Conservation (phyloP, 495 filamentous ascomycete species). For the Elasticomyces elasticus region DNA sequence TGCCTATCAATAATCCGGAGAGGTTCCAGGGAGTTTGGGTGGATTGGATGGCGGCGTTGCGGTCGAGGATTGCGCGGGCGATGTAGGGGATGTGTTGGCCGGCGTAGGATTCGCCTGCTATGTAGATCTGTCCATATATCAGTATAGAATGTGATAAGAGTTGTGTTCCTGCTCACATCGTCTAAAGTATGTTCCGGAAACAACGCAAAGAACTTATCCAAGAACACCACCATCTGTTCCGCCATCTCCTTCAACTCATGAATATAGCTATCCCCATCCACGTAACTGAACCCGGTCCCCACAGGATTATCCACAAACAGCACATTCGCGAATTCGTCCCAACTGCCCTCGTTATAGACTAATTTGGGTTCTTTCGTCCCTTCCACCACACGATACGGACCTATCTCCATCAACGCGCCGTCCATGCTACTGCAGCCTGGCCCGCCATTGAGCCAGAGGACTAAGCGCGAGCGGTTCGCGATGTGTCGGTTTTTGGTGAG, state of each 20-base stretch:
- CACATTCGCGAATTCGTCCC: slow-evolving; percentile 95
- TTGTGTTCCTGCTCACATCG: slow-evolving; percentile 57
- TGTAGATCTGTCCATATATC: slow-evolving; percentile 56
- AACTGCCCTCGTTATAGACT: slow-evolving; percentile 77
- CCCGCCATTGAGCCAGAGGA: slow-evolving; percentile 95
- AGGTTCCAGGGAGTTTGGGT: slow-evolving; percentile 58
- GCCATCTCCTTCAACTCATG: slow-evolving; percentile 84
- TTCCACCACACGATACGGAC: slow-evolving; percentile 77
- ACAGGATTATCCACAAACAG: slow-evolving; percentile 96
- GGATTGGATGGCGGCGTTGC: slow-evolving; percentile 51
- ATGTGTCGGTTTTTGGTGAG: slow-evolving; percentile 92
- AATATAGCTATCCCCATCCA: slow-evolving; percentile 73
- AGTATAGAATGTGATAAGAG: neutral
- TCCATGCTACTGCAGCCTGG: slow-evolving; percentile 96
- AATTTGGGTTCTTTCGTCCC: slow-evolving; percentile 39
- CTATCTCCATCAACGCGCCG: slow-evolving; percentile 94
- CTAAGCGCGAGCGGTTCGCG: slow-evolving; percentile 79
- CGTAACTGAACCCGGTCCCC: slow-evolving; percentile 92
- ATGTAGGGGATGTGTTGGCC: slow-evolving; percentile 97
- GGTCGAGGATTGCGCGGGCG: slow-evolving; percentile 72
- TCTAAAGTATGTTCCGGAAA: slow-evolving; percentile 91
- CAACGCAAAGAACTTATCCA: slow-evolving; percentile 79
- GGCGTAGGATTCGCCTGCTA: slow-evolving; percentile 92
- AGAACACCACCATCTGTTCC: slow-evolving; percentile 71
- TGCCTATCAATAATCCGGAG: slow-evolving; percentile 84